Percentiles rank a stretch among this genome's conserved stretches.
Evolutionary conservation across 768 basidiomycete genomes (phyloP).

Genomic region (Asterophora lycoperdoides): DNA sequence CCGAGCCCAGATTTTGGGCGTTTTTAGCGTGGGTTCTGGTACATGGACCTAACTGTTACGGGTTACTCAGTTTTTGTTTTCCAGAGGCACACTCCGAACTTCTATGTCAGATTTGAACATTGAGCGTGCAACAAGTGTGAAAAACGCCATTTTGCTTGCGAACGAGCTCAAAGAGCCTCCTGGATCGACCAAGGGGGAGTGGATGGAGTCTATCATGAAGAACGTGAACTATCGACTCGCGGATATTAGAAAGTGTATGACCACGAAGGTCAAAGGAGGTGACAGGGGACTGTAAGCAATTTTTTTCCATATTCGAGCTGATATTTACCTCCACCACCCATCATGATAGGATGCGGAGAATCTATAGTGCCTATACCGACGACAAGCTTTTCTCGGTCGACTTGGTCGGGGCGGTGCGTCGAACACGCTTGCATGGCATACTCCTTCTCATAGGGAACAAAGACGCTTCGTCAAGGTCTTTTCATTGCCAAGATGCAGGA

Average conservation of each 20-base stretch:
- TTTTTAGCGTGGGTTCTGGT: conserved; percentile 11
- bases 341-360: conserved; percentile 4
- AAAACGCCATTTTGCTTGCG: neutral
- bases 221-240: too few species aligned
- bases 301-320: neutral
- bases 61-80: neutral
- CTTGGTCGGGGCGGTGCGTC: conserved; percentile 13
- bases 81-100: conserved; percentile 10
- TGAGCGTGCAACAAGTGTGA: neutral
- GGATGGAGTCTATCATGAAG: neutral
- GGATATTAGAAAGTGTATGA: too few species aligned
- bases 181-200: neutral
- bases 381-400: conserved; percentile 11
- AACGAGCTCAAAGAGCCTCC: neutral
- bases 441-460: neutral
- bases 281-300: neutral
- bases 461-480: conserved; percentile 56
- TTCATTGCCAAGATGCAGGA: conserved; percentile 46
- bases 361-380: conserved; percentile 9
- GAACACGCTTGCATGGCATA: too few species aligned
- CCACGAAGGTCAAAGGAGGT: neutral
- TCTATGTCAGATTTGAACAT: neutral
- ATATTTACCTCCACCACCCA: neutral
- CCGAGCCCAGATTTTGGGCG: neutral
- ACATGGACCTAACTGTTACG: neutral